phyloP scores from a whole-genome alignment of 805 yeast species.

The Zygoascus flipseniorum region DNA sequence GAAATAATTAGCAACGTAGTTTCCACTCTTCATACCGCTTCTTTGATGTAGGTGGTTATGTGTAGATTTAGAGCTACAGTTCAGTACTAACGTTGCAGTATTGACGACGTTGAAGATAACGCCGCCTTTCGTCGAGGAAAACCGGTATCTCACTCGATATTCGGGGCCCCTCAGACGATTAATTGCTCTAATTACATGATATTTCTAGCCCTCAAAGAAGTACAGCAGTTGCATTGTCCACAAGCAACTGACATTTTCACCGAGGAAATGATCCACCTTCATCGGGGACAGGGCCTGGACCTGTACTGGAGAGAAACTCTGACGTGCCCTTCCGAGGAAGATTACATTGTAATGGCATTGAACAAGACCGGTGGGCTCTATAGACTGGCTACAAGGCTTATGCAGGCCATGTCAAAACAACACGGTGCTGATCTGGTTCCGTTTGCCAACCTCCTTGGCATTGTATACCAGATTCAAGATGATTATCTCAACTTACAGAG shows the following conservation, averaged over 20 bases:
- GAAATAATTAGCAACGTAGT: slow-evolving; percentile 38
- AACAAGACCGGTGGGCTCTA: slow-evolving; percentile 87
- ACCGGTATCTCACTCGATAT: slow-evolving; percentile 71
- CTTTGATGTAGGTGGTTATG: slow-evolving; percentile 34
- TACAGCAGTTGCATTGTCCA: slow-evolving; percentile 27
- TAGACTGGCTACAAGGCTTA: slow-evolving; percentile 58
- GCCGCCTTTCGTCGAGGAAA: slow-evolving; percentile 65
- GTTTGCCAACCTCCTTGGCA: slow-evolving; percentile 69
- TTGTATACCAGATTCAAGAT: slow-evolving; percentile 77
- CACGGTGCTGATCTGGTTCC: slow-evolving; percentile 34
- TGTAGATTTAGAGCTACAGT: background rate
- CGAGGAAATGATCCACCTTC: slow-evolving; percentile 73
- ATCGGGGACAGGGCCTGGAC: slow-evolving; percentile 86
- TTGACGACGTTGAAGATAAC: slow-evolving; percentile 85
- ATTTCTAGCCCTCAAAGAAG: slow-evolving; percentile 55
- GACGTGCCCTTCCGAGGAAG: slow-evolving; percentile 48
- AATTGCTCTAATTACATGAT: slow-evolving; percentile 80
- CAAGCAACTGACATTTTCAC: slow-evolving; percentile 11
- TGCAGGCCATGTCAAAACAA: slow-evolving; percentile 32
- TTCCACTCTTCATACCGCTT: slow-evolving; percentile 57
- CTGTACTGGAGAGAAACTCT: slow-evolving; percentile 75
- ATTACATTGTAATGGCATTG: slow-evolving; percentile 73
- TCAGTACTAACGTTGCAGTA: slow-evolving; percentile 24
- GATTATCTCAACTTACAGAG: slow-evolving; percentile 67
- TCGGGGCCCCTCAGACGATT: slow-evolving; percentile 71